phyloP scores from a whole-genome alignment of 768 basidiomycete species.

The Sporobolomyces roseus region DNA sequence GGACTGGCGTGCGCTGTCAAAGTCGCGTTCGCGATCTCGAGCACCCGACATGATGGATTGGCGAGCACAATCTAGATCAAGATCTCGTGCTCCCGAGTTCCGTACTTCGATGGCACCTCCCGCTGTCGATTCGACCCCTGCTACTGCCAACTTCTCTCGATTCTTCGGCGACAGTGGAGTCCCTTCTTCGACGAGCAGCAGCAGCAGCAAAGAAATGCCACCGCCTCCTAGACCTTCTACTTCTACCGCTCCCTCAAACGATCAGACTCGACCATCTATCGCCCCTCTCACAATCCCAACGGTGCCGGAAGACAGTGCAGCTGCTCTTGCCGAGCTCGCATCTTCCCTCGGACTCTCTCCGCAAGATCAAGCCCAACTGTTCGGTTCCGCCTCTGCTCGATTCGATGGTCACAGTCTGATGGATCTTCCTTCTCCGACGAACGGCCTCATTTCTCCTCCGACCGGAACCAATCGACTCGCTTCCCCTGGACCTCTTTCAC shows the following conservation, averaged over 20 bases:
- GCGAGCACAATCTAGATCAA: slow-evolving; percentile 59
- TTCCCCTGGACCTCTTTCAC: slow-evolving; percentile 8
- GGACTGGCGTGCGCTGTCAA: slow-evolving; percentile 40
- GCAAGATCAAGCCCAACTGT: slow-evolving; percentile 32
- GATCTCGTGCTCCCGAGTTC: slow-evolving; percentile 46
- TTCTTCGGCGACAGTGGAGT: slow-evolving; percentile 34
- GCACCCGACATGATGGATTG: slow-evolving; percentile 72
- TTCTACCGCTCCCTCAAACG: background rate
- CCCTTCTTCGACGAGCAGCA: background rate
- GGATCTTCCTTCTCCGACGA: slow-evolving; percentile 19
- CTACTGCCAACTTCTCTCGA: slow-evolving; percentile 35
- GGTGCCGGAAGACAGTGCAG: background rate
- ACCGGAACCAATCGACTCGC: background rate
- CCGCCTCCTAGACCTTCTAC: slow-evolving; percentile 19
- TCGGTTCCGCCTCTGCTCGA: slow-evolving; percentile 27
- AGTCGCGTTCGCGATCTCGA: slow-evolving; percentile 44
- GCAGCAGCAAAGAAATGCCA: slow-evolving; percentile 6
- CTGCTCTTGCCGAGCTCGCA: slow-evolving; percentile 25
- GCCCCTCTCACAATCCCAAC: slow-evolving; percentile 2
- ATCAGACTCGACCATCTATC: background rate
- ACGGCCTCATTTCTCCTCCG: slow-evolving; percentile 5
- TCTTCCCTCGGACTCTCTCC: slow-evolving; percentile 37
- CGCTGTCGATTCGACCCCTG: slow-evolving; percentile 24
- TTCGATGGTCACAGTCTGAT: slow-evolving; percentile 20
- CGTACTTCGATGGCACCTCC: slow-evolving; percentile 33